Evolutionary conservation across 768 basidiomycete species (phyloP), one percentile per base, ranked within the genome.

Genomic region (Ramaria rubella): DNA sequence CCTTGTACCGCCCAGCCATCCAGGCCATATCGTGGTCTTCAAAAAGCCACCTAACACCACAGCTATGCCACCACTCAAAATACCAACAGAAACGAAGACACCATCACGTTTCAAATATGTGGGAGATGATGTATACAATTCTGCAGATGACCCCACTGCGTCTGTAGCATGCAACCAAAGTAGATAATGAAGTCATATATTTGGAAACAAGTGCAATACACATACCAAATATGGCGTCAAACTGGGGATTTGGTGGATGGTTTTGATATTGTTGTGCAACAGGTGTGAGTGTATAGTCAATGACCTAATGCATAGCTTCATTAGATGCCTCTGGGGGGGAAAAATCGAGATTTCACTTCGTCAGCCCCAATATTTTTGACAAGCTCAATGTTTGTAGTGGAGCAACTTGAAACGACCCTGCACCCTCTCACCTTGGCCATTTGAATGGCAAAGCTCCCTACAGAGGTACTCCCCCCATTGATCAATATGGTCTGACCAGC

Each of bases 391-490:
- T 87, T 88, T 65, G 75, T 79, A 1, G 65, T 72, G 3, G 85
- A 87, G 8, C 83, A 85, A 29, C 76, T 80, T 0, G 80, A 79
- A 2, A 78, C 71, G 4, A 89, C 85, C 3, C 59, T 70, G 54
- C 80, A 80, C 3, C 84, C 84, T 59, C 72, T 73, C 1, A 79
- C 75, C 64, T 88, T 90, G 7, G 87, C 85, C 9, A 89, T 65
- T 65, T 89, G 86, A 48, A 90, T 84, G 1, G 85, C 87, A 61
- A 78, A 78, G n/a, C 75, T 70, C 4, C 87, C 88, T 1, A 88
- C 84, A 12, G 81, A 70, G 1, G 83, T 80, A 50, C 82, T 83
- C 4, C 85, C 88, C 0, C 87, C 87, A 55, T 86, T 83, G 63
- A 91, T 72, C 61, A 90, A 78, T 3, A 90, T 70, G 1, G 75